Evolutionary conservation across 805 yeast genomes (phyloP).

Genomic region (Ogataea paraovalis): DNA sequence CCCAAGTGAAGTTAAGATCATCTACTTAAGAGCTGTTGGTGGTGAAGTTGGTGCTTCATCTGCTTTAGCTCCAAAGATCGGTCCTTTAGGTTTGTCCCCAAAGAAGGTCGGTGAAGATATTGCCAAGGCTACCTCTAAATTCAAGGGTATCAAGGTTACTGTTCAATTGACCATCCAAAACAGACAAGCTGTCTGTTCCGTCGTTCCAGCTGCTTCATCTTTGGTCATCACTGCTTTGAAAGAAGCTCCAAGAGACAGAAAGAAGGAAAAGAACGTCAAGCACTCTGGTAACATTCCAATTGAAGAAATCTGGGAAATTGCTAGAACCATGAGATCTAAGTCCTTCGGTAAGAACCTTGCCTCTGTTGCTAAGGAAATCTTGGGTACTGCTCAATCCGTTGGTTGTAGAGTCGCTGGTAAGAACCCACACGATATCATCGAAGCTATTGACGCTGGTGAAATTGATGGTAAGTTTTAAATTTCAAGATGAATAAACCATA

Average conservation of each 20-base stretch:
- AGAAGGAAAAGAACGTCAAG: constrained; percentile 99
- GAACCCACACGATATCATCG: constrained; percentile 99
- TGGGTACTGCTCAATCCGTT: constrained; percentile 99
- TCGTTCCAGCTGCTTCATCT: constrained; percentile 99
- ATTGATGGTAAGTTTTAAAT: constrained; percentile 57
- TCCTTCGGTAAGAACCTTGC: constrained; percentile 97
- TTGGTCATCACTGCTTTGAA: constrained; percentile 98
- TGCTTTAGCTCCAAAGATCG: constrained; percentile 99
- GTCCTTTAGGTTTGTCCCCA: constrained; percentile 99
- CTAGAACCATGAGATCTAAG: constrained; percentile 96
- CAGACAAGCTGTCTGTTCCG: constrained; percentile 99
- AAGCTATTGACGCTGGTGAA: constrained; percentile 97
- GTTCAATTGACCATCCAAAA: constrained; percentile 98
- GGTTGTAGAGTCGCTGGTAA: constrained; percentile 99
- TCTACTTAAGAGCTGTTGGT: constrained; percentile 99
- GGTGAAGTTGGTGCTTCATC: constrained; percentile 99
- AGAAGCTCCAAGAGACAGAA: constrained; percentile 99
- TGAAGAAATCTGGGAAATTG: constrained; percentile 94
- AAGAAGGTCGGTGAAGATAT: constrained; percentile 99
- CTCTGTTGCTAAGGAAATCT: constrained; percentile 96
- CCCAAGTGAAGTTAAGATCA: constrained; percentile 96
- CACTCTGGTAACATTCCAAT: constrained; percentile 98
- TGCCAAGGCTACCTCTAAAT: constrained; percentile 98
- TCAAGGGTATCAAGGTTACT: constrained; percentile 99
- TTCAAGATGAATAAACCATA: constrained; percentile 8